Base-by-base conservation (phyloP, 2,329 filamentous ascomycete species). In the Exophiala sideris region DNA sequence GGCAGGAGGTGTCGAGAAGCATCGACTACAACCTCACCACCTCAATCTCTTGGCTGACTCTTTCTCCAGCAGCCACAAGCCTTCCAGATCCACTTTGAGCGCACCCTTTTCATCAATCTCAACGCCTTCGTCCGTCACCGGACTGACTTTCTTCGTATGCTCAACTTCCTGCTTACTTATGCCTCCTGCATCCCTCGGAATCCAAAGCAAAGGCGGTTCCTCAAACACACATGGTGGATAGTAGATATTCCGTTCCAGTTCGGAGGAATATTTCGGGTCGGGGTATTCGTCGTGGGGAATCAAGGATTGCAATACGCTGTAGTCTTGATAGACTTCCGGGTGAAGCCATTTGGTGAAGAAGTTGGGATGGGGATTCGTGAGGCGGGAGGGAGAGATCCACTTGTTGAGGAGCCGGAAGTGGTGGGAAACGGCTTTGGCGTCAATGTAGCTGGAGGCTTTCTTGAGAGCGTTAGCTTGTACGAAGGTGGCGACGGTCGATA, bases 81-180 rank as follows among this genome's bases (percentile, higher is more conserved):
- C 24, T 29, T 57, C 57, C 21, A 60, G 42, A 44, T 60, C 41
- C 34, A 60, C 57, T 45, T 40, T 54, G 16, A 60, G 12, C 16
- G 20, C 16, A 5, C 57, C 57, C 8, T 54, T 47, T 24, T 60
- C 54, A 32, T 60, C 54, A 10, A 60, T 53, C 12, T 18, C 50
- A 7, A 60, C 54, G 47, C 57, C 46, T 38, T 60, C 57, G 42
- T 60, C 57, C 12, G 57, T 60, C 14, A 48, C 52, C 5, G 54
- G 54, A 12, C 55, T 54, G 11, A 54, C 34, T 46, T 60, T 60
- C 8, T 29, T 38, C 20, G 45, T 76, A 1, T 87, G 89, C 60
- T 91, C 85, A 35, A 94, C 77, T 70, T 95, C 90, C 65, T 91
- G 86, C 60, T 78, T 79, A 52, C 86, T 90, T 38, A 95, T 80